Evolutionary conservation across 352 stramenopile genomes (phyloP), one percentile per base, ranked within the genome.

Genomic region (Saprolegnia diclina): DNA sequence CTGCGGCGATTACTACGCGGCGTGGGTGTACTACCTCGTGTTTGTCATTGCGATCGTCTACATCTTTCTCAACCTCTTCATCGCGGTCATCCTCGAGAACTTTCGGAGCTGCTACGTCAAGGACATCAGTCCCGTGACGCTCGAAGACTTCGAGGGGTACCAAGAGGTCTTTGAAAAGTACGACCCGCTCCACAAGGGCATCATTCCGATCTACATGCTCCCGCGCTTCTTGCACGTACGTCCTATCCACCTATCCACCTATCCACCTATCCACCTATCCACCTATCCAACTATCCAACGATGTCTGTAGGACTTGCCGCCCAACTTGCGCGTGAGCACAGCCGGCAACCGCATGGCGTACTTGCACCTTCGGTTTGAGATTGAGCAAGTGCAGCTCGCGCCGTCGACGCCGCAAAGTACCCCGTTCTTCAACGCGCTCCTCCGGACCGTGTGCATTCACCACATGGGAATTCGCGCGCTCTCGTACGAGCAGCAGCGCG

Each of bases 61-160:
- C 59, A 80, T 92, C 38, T 88, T 92, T 55, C 77, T 92, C 21
- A 92, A 92, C 65, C 72, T 92, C 11, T 91, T 92, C 69, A 89
- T 92, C 61, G 83, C 84, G 0, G 84, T 92, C 54, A 85, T 92
- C 44, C 75, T 92, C 22, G 84, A 92, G 48, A 92, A 92, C 73
- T 92, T 92, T 62, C 78, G 82, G 2, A 87, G 75, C 50, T 92
- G 84, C 68, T 92, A 92, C 73, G 66, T 92, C 6, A 86, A 92
- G 38, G 82, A 74, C 37, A 45, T 45, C 7, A 45, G 38, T 45
- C 82, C 90, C 61, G 81, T 92, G 37, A 89, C 84, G 38, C 70
- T 90, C 18, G 77, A 81, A n/a, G 82, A 92, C 56, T 90, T 92
- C 66, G 84, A 92, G 73, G 65, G 55, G 7, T 92, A 92, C 64